Conservation (phyloP, 805 yeast species). For the Naumovozyma baii region DNA sequence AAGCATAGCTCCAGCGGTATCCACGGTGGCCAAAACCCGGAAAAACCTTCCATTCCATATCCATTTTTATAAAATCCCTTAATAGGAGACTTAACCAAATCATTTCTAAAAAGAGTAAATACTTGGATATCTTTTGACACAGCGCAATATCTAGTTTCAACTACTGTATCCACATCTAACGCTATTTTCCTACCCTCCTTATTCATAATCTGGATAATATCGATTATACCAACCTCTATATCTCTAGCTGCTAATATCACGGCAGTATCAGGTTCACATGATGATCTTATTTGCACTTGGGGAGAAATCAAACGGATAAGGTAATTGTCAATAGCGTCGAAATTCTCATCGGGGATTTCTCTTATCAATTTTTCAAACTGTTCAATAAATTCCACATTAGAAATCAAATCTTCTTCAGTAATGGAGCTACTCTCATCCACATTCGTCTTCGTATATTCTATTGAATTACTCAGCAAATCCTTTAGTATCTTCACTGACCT, state of each 20-base stretch:
- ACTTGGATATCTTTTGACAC: slow-evolving; percentile 47
- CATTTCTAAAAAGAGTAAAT: slow-evolving; percentile 39
- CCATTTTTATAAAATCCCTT: slow-evolving; percentile 19
- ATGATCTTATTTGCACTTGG: slow-evolving; percentile 48
- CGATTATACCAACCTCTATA: slow-evolving; percentile 45
- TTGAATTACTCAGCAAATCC: slow-evolving; percentile 25
- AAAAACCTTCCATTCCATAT: slow-evolving; percentile 22
- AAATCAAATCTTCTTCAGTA: slow-evolving; percentile 10
- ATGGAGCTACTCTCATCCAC: slow-evolving; percentile 14
- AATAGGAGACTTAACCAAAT: slow-evolving; percentile 25
- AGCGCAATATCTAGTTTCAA: slow-evolving; percentile 51
- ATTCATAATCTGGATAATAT: slow-evolving; percentile 33
- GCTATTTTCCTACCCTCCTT: slow-evolving; percentile 20
- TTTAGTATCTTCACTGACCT: slow-evolving; percentile 43
- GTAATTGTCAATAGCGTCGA: slow-evolving; percentile 41
- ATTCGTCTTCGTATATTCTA: slow-evolving; percentile 14
- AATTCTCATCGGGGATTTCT: slow-evolving; percentile 30
- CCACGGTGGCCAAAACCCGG: slow-evolving; percentile 54
- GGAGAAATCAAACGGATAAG: slow-evolving; percentile 49
- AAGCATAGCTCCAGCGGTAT: slow-evolving; percentile 55
- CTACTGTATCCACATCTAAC: slow-evolving; percentile 29
- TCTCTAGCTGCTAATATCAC: slow-evolving; percentile 48
- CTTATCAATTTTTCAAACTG: slow-evolving; percentile 41
- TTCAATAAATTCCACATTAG: slow-evolving; percentile 31
- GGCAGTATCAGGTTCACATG: slow-evolving; percentile 38